Base-by-base conservation (phyloP, 31 red algal species). In the Odonthalia washingtoniensis region DNA sequence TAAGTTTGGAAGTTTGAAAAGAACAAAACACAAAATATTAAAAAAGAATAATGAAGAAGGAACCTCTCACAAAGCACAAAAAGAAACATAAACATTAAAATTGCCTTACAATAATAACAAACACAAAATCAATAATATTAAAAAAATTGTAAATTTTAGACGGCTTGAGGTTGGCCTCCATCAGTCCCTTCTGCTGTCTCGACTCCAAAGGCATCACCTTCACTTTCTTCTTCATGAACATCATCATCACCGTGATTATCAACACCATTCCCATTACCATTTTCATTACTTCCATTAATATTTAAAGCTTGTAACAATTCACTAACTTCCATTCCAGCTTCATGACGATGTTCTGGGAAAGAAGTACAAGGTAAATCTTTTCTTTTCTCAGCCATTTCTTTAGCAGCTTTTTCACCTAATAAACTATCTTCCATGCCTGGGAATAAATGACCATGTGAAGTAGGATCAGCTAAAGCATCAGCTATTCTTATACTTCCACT, bases 381-480 rank as follows among this genome's bases (percentile, higher is more conserved):
- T 18, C 92, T 86, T 41, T 82, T 79, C 5, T 52, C 65, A 46
- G 87, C 87, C 82, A 95, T 60, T 38, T 72, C 68, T 16, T 45
- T 67, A 21, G 82, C 92, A 6, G 92, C 94, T 70, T 95, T 91
- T 64, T 95, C 94, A 18, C 77, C 86, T 57, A 44, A 84, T 32
- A 92, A 53, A 46, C 88, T 88, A 0, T 87, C 87, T 40, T 89
- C 89, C 49, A 91, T 91, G 5, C 88, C 87, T n/a, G 94, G 88
- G 75, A 99, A 99, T 34, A 94, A 77, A n/a, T 96, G 94, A 5
- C 94, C 70, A 65, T 99, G 97, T 16, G 84, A 65, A 1, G 46
- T 75, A 2, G 97, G 97, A 83, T 96, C 95, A 35, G 91, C 97
- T 0, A 99, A 42, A 30, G 90, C 79, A 79, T 96, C 94, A 34